Evolutionary conservation across 305 asterid species (phyloP), one percentile per base, ranked within the genome.

Genomic region (Solanum aculeatissimum): DNA sequence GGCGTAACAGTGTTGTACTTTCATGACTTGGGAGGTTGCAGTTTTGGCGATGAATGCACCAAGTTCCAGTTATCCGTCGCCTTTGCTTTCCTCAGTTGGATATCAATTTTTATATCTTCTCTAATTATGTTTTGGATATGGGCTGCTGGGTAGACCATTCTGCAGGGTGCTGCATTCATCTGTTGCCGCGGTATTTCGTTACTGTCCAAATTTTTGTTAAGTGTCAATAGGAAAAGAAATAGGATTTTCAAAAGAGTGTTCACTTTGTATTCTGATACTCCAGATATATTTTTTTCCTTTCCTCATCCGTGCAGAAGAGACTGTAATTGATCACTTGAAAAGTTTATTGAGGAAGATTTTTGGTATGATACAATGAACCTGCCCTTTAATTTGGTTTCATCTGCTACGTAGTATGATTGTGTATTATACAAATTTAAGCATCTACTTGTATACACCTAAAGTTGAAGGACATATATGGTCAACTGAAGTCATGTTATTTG

Each of bases 61-160:
- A 91, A 86, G 85, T 90, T 87, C 85, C 90, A 91, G 82, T 84
- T 87, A 80, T 89, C 93, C 16, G 90, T 87, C 66, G 92, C 88
- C 9, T 83, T 91, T 80, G 92, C 92, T 66, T 92, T 92, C 84
- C 74, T 91, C 80, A 81, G 91, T 84, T 92, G 94, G 92, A 84
- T 90, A 43, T 78, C 83, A 43, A 87, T 86, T 10, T 86, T 81
- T 18, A 69, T 86, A 71, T 92, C 94, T 40, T 89, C 91, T n/a
- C 83, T 87, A 25, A 86, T 90, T 84, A 87, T 88, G 92, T 83
- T 91, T 62, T 92, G 93, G 92, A 86, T 92, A 87, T 88, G 87
- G 85, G 93, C 93, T 63, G 84, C 91, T 10, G 84, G 87, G 80
- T 90, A 90, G 86, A 32, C 32, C 1, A 53, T 40, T 78, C 45